Percentiles rank a stretch among this genome's conserved stretches.
Evolutionary conservation across 1,284 basidiomycete genomes (phyloP).

Genomic region (Anthracocystis setariae): DNA sequence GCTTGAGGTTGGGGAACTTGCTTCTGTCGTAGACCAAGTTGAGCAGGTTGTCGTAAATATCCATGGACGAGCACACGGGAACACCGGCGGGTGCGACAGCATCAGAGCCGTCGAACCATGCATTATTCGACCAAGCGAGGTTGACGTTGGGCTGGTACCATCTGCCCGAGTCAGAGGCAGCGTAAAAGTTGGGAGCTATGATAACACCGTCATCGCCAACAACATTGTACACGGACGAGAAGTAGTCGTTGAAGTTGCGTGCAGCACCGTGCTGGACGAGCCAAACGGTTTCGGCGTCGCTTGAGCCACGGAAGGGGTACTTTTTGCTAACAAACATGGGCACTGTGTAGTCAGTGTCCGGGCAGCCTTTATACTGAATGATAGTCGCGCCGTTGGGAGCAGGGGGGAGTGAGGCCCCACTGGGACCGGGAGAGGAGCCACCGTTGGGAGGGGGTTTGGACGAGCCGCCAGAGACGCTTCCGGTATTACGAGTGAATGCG

Average conservation of each 20-base stretch:
- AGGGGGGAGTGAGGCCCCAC: conserved; percentile 16
- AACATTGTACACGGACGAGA: conserved; percentile 35
- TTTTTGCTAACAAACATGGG: conserved; percentile 51
- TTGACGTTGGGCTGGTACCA: conserved; percentile 29
- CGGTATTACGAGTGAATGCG: conserved; percentile 11
- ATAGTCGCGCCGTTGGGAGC: conserved; percentile 26
- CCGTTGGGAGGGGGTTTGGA: conserved; percentile 16
- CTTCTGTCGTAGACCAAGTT: conserved; percentile 21
- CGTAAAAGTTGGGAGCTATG: conserved; percentile 43
- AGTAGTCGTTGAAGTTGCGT: conserved; percentile 47
- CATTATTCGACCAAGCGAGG: conserved; percentile 31
- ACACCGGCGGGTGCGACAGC: conserved; percentile 24
- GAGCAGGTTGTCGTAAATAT: conserved; percentile 48
- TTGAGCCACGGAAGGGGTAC: conserved; percentile 22
- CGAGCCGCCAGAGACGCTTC: not conserved
- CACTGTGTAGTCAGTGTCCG: conserved; percentile 8
- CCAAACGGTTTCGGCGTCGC: conserved; percentile 27
- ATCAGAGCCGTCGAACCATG: conserved; percentile 32
- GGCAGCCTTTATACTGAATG: conserved; percentile 29
- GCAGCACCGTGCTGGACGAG: conserved; percentile 48
- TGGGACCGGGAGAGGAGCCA: conserved; percentile 13
- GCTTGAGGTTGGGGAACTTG: conserved; percentile 39
- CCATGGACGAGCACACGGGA: conserved; percentile 39
- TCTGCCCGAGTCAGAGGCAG: conserved; percentile 13
- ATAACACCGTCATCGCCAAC: conserved; percentile 36